Percentiles rank a stretch among this genome's conserved stretches.
Conservation (phyloP, 2,329 filamentous ascomycete genomes). For the Xylariomycetidae sp. region DNA sequence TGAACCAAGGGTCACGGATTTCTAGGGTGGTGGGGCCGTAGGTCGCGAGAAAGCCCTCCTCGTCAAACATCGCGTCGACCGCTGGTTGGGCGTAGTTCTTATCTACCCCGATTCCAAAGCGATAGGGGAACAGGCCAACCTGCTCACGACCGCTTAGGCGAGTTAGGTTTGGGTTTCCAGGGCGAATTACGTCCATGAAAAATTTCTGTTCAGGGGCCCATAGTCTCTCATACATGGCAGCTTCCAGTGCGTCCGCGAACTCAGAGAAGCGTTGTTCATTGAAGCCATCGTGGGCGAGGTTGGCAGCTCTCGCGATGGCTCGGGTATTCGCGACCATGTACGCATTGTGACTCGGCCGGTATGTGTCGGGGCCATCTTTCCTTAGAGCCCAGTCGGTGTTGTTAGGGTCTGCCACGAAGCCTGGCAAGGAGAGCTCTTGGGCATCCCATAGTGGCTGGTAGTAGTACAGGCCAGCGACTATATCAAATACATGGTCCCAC, state of each 20-base stretch:
- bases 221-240: slow-evolving; percentile 28
- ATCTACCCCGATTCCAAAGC: slow-evolving; percentile 33
- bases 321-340: slow-evolving; percentile 38
- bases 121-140: slow-evolving; percentile 36
- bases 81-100: slow-evolving; percentile 23
- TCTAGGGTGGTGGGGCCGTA: slow-evolving; percentile 38
- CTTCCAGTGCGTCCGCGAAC: slow-evolving; percentile 28
- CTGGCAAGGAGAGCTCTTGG: slow-evolving; percentile 34
- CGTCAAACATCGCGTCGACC: slow-evolving; percentile 29
- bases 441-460: slow-evolving; percentile 37
- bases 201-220: slow-evolving; percentile 33
- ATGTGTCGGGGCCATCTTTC: slow-evolving; percentile 34
- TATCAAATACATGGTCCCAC: slow-evolving; percentile 32
- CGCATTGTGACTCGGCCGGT: slow-evolving; percentile 34
- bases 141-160: slow-evolving; percentile 32
- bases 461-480: slow-evolving; percentile 33
- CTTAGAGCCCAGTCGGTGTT: slow-evolving; percentile 23
- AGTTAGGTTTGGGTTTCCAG: slow-evolving; percentile 29
- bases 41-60: slow-evolving; percentile 29
- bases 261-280: slow-evolving; percentile 26
- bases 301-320: slow-evolving; percentile 32
- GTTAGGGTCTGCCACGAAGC: slow-evolving; percentile 30
- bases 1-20: slow-evolving; percentile 33
- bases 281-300: slow-evolving; percentile 24
- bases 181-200: slow-evolving; percentile 32